A percentile compares a stretch with the other conserved stretches of the same genome.
Evolutionary conservation across 371 early-diverging fungal genomes (phyloP).

Genomic region (Actinomucor elegans): DNA sequence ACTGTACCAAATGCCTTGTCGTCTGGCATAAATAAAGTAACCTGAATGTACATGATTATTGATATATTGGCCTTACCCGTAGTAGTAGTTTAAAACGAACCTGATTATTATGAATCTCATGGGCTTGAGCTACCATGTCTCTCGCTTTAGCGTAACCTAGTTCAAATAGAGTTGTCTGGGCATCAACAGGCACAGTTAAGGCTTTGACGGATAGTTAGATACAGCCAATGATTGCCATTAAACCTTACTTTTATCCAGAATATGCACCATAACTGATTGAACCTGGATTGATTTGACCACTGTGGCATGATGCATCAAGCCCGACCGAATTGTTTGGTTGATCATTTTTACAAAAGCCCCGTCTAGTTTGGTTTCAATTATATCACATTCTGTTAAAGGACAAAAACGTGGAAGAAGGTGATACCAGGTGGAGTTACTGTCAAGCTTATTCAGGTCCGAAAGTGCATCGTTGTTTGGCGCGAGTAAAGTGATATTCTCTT

Average conservation of each 20-base stretch:
- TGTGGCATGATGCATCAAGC: slow-evolving; percentile 4
- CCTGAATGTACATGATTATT: too few species aligned
- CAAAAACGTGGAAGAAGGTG: too few species aligned
- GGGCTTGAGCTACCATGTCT: neutral
- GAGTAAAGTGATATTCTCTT: slow-evolving; percentile 3
- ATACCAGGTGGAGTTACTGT: too few species aligned
- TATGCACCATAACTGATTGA: slow-evolving; percentile 1
- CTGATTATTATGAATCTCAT: neutral
- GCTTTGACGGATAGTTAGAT: neutral
- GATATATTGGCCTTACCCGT: too few species aligned
- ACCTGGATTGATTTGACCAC: neutral
- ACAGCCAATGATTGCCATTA: neutral
- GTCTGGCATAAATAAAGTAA: slow-evolving; percentile 36
- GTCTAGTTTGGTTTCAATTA: too few species aligned
- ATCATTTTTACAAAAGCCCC: slow-evolving; percentile 1
- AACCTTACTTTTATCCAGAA: slow-evolving; percentile 9
- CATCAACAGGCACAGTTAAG: slow-evolving; percentile 7
- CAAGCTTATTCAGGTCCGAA: too few species aligned
- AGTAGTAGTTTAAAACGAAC: neutral
- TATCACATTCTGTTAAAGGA: too few species aligned
- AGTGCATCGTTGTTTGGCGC: slow-evolving; percentile 14
- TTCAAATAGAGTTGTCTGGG: neutral
- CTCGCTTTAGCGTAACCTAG: slow-evolving; percentile 7
- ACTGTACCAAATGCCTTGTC: slow-evolving; percentile 24
- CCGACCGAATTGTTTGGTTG: slow-evolving; percentile 4